Conservation (phyloP, 73 alveolate species). For the Tetrahymena borealis region DNA sequence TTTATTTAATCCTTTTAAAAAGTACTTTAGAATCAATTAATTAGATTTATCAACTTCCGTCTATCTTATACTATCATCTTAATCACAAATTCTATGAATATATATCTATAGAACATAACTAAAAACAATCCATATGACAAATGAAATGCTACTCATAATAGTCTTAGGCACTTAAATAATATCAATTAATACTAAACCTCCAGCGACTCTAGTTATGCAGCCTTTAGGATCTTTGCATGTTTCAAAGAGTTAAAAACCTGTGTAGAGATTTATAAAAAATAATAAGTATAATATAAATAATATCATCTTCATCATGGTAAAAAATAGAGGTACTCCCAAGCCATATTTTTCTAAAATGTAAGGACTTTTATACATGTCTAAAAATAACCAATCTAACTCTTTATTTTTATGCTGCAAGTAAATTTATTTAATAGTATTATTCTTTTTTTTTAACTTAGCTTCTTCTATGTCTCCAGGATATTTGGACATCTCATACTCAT, state of each 20-base stretch:
- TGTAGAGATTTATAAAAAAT: neutral
- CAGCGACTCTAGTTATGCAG: neutral
- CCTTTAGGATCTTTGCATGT: neutral
- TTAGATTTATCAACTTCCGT: neutral
- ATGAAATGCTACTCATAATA: neutral
- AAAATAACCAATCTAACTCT: neutral
- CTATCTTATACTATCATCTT: neutral
- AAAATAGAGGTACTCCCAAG: neutral
- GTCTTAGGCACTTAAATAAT: neutral
- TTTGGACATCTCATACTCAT: neutral
- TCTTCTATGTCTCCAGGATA: neutral
- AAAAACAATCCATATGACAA: neutral
- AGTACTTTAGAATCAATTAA: neutral
- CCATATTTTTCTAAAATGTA: neutral
- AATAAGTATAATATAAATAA: neutral
- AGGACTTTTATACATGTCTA: neutral
- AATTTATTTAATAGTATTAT: neutral
- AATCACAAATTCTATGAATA: neutral
- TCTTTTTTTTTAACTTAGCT: neutral
- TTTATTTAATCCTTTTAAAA: neutral
- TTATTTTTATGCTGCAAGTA: neutral
- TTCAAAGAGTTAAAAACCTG: neutral
- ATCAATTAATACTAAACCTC: neutral
- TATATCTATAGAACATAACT: neutral
- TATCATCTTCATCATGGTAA: neutral